Base-by-base conservation (phyloP, 768 basidiomycete genomes). In the Xerocomus spinulosus region DNA sequence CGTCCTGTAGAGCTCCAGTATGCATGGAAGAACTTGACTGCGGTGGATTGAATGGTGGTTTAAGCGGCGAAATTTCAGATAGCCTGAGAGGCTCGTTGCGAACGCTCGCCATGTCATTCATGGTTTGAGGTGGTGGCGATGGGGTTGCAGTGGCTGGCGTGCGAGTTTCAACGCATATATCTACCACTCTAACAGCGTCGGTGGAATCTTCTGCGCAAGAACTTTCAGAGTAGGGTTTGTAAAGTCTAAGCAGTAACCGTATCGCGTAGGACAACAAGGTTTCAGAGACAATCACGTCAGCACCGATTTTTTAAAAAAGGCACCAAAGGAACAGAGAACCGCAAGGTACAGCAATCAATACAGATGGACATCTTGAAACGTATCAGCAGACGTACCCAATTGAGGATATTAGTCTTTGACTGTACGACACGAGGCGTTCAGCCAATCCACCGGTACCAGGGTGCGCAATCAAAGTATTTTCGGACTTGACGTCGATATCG, bases 31-130 rank as follows among this genome's bases (percentile, higher is more conserved):
- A 44, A 28, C 42, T 28, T 54, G 46, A 30, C 34, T 26, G 38
- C 15, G 33, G 36, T 32, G 26, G 30, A 4, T 45, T 44, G n/a
- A n/a, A n/a, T 24, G 45, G 55, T 36, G 52, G 50, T 60, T 68
- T 68, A 45, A 53, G 51, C 51, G 78, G 77, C 6, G 80, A 81
- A 54, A 80, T 66, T 56, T 80, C 76, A 33, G 78, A 79, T 52
- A 78, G 37, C 39, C 75, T 76, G 33, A 80, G 58, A 26, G 65
- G 67, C 21, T 46, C 46, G 28, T 47, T 38, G 28, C 44, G 33
- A 10, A 25, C 15, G 24, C 28, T 20, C 9, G 49, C 9, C 23
- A 18, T 47, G 25, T 43, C 37, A 33, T 39, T 26, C 17, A 42
- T 49, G 6, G 21, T 14, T 42, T 38, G 42, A 26, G 37, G 44